These are phyloP conservation scores for Globomyces pollinis-pini DNA, from an alignment of 192 early-diverging fungal genomes.

Conservation along the genomic window DNA sequence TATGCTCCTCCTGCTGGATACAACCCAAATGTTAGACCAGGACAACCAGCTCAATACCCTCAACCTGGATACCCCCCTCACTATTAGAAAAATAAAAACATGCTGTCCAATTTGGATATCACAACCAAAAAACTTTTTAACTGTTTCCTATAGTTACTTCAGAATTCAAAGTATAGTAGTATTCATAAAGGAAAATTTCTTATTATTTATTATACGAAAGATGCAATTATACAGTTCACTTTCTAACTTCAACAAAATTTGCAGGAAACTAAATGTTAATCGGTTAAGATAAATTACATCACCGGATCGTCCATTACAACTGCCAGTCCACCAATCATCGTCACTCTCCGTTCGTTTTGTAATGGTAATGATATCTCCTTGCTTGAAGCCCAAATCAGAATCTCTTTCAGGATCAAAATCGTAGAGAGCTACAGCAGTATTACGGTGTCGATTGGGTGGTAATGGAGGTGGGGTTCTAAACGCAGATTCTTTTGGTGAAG, in stretches of 20 bases:
- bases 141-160: too few species aligned
- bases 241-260: slow-evolving; percentile 42
- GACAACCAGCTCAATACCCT: too few species aligned
- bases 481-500: background rate
- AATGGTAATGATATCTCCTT: slow-evolving; percentile 54
- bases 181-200: too few species aligned
- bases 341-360: slow-evolving; percentile 57
- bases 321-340: slow-evolving; percentile 91
- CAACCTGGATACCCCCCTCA: too few species aligned
- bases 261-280: slow-evolving; percentile 31
- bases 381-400: slow-evolving; percentile 49
- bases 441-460: slow-evolving; percentile 11
- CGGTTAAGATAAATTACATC: slow-evolving; percentile 11
- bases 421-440: slow-evolving; percentile 50
- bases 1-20: too few species aligned
- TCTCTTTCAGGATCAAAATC: slow-evolving; percentile 54
- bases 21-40: too few species aligned
- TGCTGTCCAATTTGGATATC: too few species aligned
- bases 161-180: too few species aligned
- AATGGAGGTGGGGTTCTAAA: slow-evolving; percentile 17
- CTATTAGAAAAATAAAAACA: too few species aligned
- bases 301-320: slow-evolving; percentile 56
- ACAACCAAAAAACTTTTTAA: too few species aligned
- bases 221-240: too few species aligned
- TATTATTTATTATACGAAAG: too few species aligned